Conservation (phyloP, 805 yeast genomes). For the Torulaspora indica region DNA sequence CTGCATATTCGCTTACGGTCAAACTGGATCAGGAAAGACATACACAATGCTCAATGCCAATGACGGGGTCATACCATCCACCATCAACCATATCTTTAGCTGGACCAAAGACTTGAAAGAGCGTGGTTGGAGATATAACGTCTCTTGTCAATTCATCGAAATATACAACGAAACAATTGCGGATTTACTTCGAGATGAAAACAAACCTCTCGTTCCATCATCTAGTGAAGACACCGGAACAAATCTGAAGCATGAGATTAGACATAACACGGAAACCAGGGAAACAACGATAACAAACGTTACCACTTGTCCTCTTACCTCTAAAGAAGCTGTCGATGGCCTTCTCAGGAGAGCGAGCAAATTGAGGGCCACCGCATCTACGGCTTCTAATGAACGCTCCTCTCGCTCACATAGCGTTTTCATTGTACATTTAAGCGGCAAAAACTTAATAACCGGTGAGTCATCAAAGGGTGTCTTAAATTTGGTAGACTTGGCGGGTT, state of each 20-base stretch:
- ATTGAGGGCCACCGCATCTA: slow-evolving; percentile 74
- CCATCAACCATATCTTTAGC: slow-evolving; percentile 65
- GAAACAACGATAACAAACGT: slow-evolving; percentile 61
- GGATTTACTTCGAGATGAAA: slow-evolving; percentile 49
- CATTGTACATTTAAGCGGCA: slow-evolving; percentile 56
- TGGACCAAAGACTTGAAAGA: slow-evolving; percentile 45
- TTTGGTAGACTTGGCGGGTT: slow-evolving; percentile 89
- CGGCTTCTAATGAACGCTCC: slow-evolving; percentile 74
- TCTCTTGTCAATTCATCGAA: slow-evolving; percentile 77
- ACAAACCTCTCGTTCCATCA: slow-evolving; percentile 13
- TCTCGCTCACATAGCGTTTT: slow-evolving; percentile 90
- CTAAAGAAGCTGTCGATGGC: slow-evolving; percentile 45
- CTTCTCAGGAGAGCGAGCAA: slow-evolving; percentile 52
- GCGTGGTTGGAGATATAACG: slow-evolving; percentile 58
- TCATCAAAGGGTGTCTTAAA: slow-evolving; percentile 59
- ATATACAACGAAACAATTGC: slow-evolving; percentile 79
- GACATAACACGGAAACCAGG: slow-evolving; percentile 55
- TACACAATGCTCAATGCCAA: slow-evolving; percentile 71
- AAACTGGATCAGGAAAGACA: slow-evolving; percentile 94
- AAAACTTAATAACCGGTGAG: slow-evolving; percentile 46
- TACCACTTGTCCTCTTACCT: slow-evolving; percentile 43
- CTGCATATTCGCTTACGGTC: slow-evolving; percentile 95
- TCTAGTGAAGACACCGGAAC: slow-evolving; percentile 13
- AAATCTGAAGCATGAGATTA: slow-evolving; percentile 54
- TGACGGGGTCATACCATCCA: slow-evolving; percentile 79